Percentiles rank a stretch among this genome's conserved stretches.
Evolutionary conservation across 768 basidiomycete genomes (phyloP).

Genomic region (Trametes villosa): DNA sequence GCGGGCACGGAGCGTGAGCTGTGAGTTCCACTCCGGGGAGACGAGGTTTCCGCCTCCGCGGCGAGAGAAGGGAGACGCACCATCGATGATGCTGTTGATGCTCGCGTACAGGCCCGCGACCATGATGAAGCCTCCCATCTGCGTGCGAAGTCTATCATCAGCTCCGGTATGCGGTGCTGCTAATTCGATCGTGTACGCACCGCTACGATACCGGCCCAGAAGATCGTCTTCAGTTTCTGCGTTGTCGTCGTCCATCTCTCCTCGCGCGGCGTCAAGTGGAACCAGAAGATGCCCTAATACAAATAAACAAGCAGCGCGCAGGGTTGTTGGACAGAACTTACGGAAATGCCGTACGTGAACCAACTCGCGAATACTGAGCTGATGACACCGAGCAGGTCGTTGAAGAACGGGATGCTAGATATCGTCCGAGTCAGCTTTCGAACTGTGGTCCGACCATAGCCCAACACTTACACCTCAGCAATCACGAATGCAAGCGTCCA

Average conservation of each 20-base stretch:
- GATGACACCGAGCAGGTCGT: conserved; percentile 37
- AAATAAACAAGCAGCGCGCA: background rate
- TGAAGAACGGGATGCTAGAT: conserved; percentile 37
- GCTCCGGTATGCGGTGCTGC: background rate
- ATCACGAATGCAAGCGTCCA: conserved; percentile 36
- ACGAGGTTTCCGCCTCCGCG: too few species aligned
- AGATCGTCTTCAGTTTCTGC: conserved; percentile 30
- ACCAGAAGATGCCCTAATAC: conserved; percentile 33
- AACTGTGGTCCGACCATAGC: background rate
- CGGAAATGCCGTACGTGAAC: conserved; percentile 38
- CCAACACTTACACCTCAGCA: conserved; percentile 35
- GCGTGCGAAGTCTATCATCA: background rate
- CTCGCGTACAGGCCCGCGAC: conserved; percentile 36
- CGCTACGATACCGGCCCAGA: conserved; percentile 31
- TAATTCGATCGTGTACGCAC: conserved; percentile 6
- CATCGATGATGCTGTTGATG: conserved; percentile 32
- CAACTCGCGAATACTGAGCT: conserved; percentile 35
- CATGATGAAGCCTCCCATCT: conserved; percentile 38
- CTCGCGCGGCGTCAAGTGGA: conserved; percentile 30
- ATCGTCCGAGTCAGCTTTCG: background rate
- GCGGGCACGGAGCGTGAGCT: background rate
- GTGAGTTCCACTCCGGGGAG: too few species aligned
- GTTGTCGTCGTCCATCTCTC: conserved; percentile 30
- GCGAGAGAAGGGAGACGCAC: conserved; percentile 19
- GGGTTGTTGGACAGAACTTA: background rate